Evolutionary conservation across 305 asterid genomes (phyloP), one percentile per base, ranked within the genome.

Genomic region (Fraxinus sp.): DNA sequence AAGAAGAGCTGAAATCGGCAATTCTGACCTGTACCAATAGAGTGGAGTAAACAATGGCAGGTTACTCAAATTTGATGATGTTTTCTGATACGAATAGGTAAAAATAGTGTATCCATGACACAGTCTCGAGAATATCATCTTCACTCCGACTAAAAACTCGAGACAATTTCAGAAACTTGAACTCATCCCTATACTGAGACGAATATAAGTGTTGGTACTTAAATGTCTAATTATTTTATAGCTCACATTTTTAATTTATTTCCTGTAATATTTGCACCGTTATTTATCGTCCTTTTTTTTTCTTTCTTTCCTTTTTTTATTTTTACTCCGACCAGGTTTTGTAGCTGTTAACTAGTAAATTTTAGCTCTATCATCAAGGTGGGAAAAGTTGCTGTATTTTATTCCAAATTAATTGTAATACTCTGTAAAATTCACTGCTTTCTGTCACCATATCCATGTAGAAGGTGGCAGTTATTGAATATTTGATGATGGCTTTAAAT

Each of bases 11-110:
- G 88, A 93, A 90, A 88, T 89, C 91, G 72, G 94, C 86, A 70
- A 92, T 95, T 74, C 80, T 88, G 82, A 87, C 95, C 81, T 93
- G 98, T 93, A 92, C 98, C 81, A 90, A 91, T 83, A 89, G 91
- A 84, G 97, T 95, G 59, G 92, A 87, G 84, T 94, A 86, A 91
- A 81, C 78, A 71, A 33, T 36, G 8, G 41, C 82, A 72, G 30
- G 81, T 70, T 62, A 30, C 77, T 70, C 55, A 5, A 41, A 32
- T 72, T 33, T 71, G 18, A 32, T 28, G 7, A 32, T 28, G 7
- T 28, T 28, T 26, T 13, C 74, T 68, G 37, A 68, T 28, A 28
- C 0, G 35, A 66, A 11, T 26, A 4, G 74, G 74, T 26, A 26
- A 68, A 68, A 68, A 26, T 13, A 68, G 74, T 30, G 39, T 13